phyloP scores from a whole-genome alignment of 2,329 filamentous ascomycete species.

The Anisogramma anomala region DNA sequence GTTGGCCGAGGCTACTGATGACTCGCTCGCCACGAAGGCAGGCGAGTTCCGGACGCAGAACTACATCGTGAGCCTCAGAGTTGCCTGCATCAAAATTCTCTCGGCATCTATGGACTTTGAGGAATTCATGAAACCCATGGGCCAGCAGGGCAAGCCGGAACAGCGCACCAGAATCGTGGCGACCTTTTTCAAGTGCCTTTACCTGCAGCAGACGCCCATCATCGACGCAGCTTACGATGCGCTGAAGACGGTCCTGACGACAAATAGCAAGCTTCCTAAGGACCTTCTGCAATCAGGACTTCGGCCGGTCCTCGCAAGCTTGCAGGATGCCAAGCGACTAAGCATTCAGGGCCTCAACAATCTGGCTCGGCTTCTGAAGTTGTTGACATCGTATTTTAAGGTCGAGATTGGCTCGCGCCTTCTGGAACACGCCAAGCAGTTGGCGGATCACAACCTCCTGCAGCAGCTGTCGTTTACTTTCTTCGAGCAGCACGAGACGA shows the following conservation, averaged over 20 bases:
- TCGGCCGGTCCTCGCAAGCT: conserved; percentile 86
- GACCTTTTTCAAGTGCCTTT: conserved; percentile 96
- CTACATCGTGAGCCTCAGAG: conserved; percentile 78
- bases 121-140: conserved; percentile 63
- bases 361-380: conserved; percentile 72
- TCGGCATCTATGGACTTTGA: conserved; percentile 90
- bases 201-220: conserved; percentile 83
- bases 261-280: conserved; percentile 86
- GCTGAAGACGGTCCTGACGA: conserved; percentile 72
- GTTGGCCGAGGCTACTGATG: conserved; percentile 87
- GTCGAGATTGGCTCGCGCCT: conserved; percentile 89
- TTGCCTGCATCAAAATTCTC: conserved; percentile 85
- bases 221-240: conserved; percentile 90
- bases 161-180: conserved; percentile 65
- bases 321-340: conserved; percentile 85
- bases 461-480: conserved; percentile 91
- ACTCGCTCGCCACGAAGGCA: conserved; percentile 82
- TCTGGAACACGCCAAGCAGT: conserved; percentile 85
- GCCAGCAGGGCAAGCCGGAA: conserved; percentile 39
- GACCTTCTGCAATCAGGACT: conserved; percentile 90
- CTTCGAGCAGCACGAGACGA: conserved; percentile 81
- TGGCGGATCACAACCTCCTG: conserved; percentile 67
- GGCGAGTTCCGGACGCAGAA: conserved; percentile 93
- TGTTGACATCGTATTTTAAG: conserved; percentile 97
- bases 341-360: conserved; percentile 86